Base-by-base conservation (phyloP, 371 early-diverging fungal species). In the Basidiobolus meristosporus region DNA sequence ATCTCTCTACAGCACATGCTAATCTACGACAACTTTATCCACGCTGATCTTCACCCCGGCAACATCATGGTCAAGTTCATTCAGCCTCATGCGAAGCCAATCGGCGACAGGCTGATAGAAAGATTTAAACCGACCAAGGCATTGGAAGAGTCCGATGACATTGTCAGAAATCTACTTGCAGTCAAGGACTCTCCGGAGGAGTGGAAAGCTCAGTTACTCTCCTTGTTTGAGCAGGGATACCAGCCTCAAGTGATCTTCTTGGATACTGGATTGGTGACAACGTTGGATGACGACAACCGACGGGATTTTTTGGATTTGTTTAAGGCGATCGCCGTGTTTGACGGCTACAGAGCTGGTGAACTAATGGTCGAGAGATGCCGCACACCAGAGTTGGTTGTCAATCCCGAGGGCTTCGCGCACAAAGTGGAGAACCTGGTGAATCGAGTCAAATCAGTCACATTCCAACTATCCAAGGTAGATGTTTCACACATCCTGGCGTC, bases 21-120 rank as follows among this genome's bases (percentile, higher is more conserved):
- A 3, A 77, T 89, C 18, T 62, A 78, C 36, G 83, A 87, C 54
- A 90, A 93, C 52, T 88, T 88, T 62, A 78, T 86, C 7, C 95
- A 93, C 50, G 87, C 88, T 2, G 91, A 96, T 54, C 54, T 91
- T 39, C 92, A 90, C 44, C 91, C 91, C 1, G 90, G 96, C 16
- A 95, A 95, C 52, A 89, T 92, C 30, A 63, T 89, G 63, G 75
- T 95, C 6, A 70, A 77, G 12, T 89, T 91, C 50, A 62, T 68
- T 40, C 73, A 73, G 40, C 78, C 73, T 6, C 60, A 67, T n/a
- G 30, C 31, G 17, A 40, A 36, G 17, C 31, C 33, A 14, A 38
- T 26, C 11, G 29, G 48, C 31, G n/a, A 16, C 17, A 10, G 31
- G 17, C 32, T 43, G 22, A 16, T 39, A 15, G 28, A 10, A 18